phyloP scores from a whole-genome alignment of 2,329 filamentous ascomycete species.

The Dissoconium aciculare region DNA sequence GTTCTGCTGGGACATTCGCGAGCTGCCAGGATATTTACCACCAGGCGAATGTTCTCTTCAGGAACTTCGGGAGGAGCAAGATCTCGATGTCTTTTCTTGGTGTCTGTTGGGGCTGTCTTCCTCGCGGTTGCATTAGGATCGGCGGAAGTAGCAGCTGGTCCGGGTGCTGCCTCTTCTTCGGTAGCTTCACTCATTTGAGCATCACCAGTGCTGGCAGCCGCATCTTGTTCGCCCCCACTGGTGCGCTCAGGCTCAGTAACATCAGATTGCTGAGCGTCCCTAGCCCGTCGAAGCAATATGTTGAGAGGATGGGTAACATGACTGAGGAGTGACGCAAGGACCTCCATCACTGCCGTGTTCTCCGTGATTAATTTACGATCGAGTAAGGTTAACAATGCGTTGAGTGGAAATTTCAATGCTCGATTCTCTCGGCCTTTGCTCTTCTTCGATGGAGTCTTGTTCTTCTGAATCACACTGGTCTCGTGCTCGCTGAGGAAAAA shows the following conservation, averaged over 20 bases:
- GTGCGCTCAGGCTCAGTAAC: conserved; percentile 3
- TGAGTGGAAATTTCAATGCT: conserved; percentile 77
- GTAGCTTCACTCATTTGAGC: conserved; percentile 9
- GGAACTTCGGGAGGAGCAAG: conserved; percentile 75
- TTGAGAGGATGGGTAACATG: conserved; percentile 78
- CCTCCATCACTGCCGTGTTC: conserved; percentile 92
- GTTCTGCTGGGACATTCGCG: conserved; percentile 95
- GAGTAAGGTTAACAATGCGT: conserved; percentile 71
- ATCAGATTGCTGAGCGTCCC: conserved; percentile 34
- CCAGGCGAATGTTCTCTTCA: conserved; percentile 73
- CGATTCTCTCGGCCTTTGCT: conserved; percentile 77
- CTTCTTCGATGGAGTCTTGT: conserved; percentile 55
- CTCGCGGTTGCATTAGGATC: too few relatives aligned
- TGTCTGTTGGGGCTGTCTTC: conserved; percentile 25
- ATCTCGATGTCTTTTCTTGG: conserved; percentile 45
- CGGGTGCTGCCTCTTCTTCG: conserved; percentile 18
- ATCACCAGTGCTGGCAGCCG: conserved; percentile 7
- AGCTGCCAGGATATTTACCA: conserved; percentile 93
- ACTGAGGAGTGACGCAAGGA: conserved; percentile 72
- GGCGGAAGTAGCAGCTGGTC: too few relatives aligned
- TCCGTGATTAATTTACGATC: conserved; percentile 95
- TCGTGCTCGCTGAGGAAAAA: conserved; percentile 95
- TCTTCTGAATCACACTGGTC: conserved; percentile 41
- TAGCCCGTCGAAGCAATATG: conserved; percentile 66
- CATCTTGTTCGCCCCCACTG: conserved; percentile 11